Base-by-base conservation (phyloP, 2,329 filamentous ascomycete genomes). In the Graphilbum ipis-grandicollis region DNA sequence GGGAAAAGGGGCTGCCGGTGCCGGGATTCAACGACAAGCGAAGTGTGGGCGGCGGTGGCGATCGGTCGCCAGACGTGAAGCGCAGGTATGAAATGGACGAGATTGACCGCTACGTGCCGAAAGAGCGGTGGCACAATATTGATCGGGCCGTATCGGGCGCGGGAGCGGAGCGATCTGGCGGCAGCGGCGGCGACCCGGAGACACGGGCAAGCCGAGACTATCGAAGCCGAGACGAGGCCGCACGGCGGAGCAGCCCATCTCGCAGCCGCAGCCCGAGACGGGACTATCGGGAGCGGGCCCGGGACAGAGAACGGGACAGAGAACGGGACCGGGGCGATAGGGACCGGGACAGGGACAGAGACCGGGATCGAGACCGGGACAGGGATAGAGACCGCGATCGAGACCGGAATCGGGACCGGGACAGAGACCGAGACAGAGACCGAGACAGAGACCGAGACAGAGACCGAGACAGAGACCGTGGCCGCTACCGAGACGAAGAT, bases 1-100 rank as follows among this genome's bases (percentile, higher is more conserved):
- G 67, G 22, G 63, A 63, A 34, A 75, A 75, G 48, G 70, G 70
- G 9, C 50, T 72, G 30, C 68, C 69, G 1, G 53, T 71, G 17
- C 68, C 68, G 1, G 66, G 68, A n/a, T 56, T 71, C n/a, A 65
- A 71, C 37, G 68, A 71, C 44, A 63, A 59, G 43, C 58, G 55
- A 29, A 51, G 54, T 35, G 50, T 53, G 6, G 32, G 33, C n/a
- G n/a, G n/a, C n/a, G n/a, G n/a, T n/a, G n/a, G n/a, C 2, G 63
- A 66, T 19, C 52, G 56, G 15, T 62, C 59, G 8, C 59, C 59
- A 0, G 60, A 64, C 21, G 39, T 54, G 13, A 62, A 58, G 48
- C 53, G 57, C 37, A 52, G 53, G 34, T 53, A 55, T 19, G 54
- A 52, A 7, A 46, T 51, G 1, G 56, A 60, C 10, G 56, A 64